Conservation (phyloP, 2,329 filamentous ascomycete species). For the Tolypocladium tundrense region DNA sequence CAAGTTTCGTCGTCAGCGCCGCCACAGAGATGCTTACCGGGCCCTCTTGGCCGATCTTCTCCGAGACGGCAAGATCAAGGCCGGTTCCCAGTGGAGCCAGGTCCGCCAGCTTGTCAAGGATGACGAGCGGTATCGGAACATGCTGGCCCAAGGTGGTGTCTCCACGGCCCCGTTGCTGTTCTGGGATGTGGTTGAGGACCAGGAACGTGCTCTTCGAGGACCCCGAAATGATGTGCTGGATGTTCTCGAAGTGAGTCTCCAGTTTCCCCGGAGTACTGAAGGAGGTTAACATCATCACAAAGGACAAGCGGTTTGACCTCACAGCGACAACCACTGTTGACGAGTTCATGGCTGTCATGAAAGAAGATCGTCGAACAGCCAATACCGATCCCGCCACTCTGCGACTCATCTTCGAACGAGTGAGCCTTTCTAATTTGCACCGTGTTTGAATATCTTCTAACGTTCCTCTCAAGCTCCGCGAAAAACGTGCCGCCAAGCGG, state of each 20-base stretch:
- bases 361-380: conserved; percentile 78
- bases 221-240: conserved; percentile 77
- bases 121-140: conserved; percentile 73
- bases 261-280: not conserved
- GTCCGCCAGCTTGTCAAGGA: conserved; percentile 64
- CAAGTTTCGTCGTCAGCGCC: conserved; percentile 72
- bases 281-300: not conserved
- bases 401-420: conserved; percentile 72
- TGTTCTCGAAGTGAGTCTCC: conserved; percentile 65
- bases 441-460: conserved; percentile 4
- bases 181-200: conserved; percentile 91
- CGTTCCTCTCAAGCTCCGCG: conserved; percentile 50
- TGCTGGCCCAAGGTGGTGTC: conserved; percentile 67
- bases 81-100: conserved; percentile 81
- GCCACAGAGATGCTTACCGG: conserved; percentile 73
- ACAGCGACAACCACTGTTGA: conserved; percentile 78
- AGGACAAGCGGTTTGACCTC: conserved; percentile 90
- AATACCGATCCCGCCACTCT: conserved; percentile 74
- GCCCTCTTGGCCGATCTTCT: conserved; percentile 66
- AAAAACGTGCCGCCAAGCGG: conserved; percentile 71
- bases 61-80: conserved; percentile 71
- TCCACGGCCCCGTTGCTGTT: conserved; percentile 86
- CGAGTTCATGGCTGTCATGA: conserved; percentile 75
- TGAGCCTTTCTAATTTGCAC: conserved; percentile 23
- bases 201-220: conserved; percentile 75